Percentiles rank a stretch among this genome's conserved stretches.
Conservation (phyloP, 331 rosid species). For the Pyracantha coccinea region DNA sequence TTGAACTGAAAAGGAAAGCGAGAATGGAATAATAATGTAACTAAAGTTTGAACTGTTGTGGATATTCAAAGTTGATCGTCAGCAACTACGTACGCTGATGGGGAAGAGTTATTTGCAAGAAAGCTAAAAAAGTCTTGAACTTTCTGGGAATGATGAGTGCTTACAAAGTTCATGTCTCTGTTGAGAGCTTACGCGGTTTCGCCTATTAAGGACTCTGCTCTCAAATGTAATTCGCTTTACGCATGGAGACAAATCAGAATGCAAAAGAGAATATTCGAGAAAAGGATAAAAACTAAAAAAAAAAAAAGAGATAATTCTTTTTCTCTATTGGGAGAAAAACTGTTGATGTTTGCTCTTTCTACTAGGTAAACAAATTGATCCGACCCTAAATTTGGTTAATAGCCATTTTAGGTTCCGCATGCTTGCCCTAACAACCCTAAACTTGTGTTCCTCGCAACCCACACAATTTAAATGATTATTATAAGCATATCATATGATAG, state of each 20-base stretch:
- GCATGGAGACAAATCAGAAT: constrained; percentile 9
- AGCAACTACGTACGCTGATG: constrained; percentile 12
- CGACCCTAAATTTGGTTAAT: not conserved
- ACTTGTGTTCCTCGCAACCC: not conserved
- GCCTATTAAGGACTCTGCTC: constrained; percentile 4
- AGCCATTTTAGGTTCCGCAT: too few species aligned
- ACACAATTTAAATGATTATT: not conserved
- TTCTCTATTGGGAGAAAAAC: not conserved
- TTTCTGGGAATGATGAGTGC: constrained; percentile 29
- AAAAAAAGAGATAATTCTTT: not conserved
- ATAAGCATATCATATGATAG: not conserved
- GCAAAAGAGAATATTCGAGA: not conserved
- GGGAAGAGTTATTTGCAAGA: constrained; percentile 28
- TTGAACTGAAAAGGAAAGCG: too few species aligned
- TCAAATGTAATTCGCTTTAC: constrained; percentile 10
- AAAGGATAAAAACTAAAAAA: not conserved
- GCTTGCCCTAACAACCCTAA: too few species aligned
- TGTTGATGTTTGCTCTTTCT: not conserved
- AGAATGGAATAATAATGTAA: too few species aligned
- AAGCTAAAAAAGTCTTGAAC: constrained; percentile 23
- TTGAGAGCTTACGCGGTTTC: constrained; percentile 8
- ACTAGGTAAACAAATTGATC: not conserved
- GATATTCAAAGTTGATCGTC: constrained; percentile 4
- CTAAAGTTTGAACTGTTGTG: constrained; percentile 5
- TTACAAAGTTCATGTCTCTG: constrained; percentile 16